Base-by-base conservation (phyloP, 768 basidiomycete species). In the Boletus vermiculosoides region DNA sequence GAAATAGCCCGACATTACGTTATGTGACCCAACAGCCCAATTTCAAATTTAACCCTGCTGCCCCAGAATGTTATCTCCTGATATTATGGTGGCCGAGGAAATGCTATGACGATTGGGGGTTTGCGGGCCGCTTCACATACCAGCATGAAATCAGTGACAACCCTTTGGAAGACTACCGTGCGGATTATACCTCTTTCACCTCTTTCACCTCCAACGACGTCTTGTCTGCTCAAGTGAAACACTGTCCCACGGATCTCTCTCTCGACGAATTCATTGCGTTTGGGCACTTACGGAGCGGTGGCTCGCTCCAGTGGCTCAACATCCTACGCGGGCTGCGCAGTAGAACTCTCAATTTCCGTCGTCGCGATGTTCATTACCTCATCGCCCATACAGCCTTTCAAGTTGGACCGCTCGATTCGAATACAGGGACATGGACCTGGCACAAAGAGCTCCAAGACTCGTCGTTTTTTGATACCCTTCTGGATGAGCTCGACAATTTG, bases 381-480 rank as follows among this genome's bases (percentile, higher is more conserved):
- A 20, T 41, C 20, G 12, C 20, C 20, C 13, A n/a, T 2, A 5
- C 20, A 2, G 8, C 9, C 7, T 48, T 23, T 33, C 37, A 48
- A 25, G 54, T 48, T 2, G 54, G 54, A 18, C 62, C 80, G 2
- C 51, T 80, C 5, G 58, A 45, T 39, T 9, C 18, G 39, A 20
- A 31, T 46, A 31, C 30, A 9, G 42, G 22, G 7, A 4, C 3
- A 3, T 23, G 42, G 42, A 4, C 3, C 13, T 44, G 42, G 42
- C 42, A 44, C 15, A 3, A 23, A 23, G 42, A 23, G 15, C 42
- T 44, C 15, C 42, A 44, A 44, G 42, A 30, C 8, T 9, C 30
- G 8, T 30, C 9, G 1, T 30, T 30, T 30, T 30, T 7, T 30
- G 30, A 30, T 9, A 8, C 30, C 13, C 42, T 44, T 23, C 23